These are phyloP conservation scores for Alternaria gansuensis DNA, from an alignment of 2,329 filamentous ascomycete genomes.

Conservation along the genomic window DNA sequence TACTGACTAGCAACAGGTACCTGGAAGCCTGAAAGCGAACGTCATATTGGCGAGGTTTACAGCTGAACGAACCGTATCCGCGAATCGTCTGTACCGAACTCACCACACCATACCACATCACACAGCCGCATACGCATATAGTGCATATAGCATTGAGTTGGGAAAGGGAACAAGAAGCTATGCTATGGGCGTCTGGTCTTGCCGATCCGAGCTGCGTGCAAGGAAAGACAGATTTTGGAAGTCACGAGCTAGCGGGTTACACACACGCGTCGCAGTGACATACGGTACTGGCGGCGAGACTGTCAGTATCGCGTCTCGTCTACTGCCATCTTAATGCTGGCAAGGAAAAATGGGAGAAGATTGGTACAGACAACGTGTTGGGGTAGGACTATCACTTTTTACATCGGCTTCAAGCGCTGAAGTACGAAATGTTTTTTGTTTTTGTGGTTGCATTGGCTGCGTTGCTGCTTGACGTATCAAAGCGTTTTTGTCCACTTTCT, in stretches of 20 bases:
- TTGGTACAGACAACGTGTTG: background rate
- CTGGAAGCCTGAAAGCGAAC: conserved; percentile 49
- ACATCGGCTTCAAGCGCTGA: conserved; percentile 48
- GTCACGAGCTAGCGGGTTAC: background rate
- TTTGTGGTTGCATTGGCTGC: conserved; percentile 5
- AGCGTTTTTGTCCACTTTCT: conserved; percentile 6
- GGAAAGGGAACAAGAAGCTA: background rate
- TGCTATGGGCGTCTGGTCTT: background rate
- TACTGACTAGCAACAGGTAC: conserved; percentile 45
- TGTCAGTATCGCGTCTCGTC: background rate
- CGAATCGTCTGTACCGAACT: conserved; percentile 2
- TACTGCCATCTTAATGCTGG: background rate
- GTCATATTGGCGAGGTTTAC: conserved; percentile 49
- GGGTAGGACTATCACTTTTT: conserved; percentile 5
- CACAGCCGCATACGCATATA: background rate
- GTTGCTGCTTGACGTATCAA: conserved; percentile 7
- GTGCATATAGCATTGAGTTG: background rate
- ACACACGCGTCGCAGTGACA: background rate
- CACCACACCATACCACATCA: background rate
- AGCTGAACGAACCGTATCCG: conserved; percentile 27
- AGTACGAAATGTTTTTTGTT: conserved; percentile 28
- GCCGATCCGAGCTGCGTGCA: background rate
- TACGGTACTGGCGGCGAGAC: background rate
- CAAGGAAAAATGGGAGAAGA: background rate
- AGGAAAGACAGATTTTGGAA: background rate